phyloP scores from a whole-genome alignment of 805 yeast species.

The Lachancea sp. region DNA sequence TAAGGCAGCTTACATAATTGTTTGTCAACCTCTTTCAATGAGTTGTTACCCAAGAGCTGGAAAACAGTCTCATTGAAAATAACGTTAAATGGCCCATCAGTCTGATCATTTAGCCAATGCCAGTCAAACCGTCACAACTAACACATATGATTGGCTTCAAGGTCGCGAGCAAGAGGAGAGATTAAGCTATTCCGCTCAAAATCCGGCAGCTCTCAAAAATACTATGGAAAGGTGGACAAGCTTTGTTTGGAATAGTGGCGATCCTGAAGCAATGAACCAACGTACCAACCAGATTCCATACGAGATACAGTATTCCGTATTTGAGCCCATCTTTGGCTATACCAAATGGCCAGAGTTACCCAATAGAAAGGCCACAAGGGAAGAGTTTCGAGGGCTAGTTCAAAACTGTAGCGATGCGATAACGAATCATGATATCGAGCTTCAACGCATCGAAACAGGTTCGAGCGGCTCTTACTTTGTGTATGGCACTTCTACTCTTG shows the following conservation, averaged over 20 bases:
- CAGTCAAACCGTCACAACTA: conserved; percentile 15
- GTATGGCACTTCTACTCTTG: conserved; percentile 24
- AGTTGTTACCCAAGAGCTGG: background rate
- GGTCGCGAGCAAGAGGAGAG: conserved; percentile 16
- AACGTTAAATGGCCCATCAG: conserved; percentile 6
- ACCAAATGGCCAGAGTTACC: conserved; percentile 16
- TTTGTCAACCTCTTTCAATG: too few relatives aligned
- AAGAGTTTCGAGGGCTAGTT: conserved; percentile 29
- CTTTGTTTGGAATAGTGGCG: conserved; percentile 6
- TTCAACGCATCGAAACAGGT: conserved; percentile 54
- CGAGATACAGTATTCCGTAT: conserved; percentile 52
- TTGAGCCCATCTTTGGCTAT: conserved; percentile 36
- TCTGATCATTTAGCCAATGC: conserved; percentile 6
- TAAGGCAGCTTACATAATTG: too few relatives aligned
- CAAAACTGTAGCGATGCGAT: conserved; percentile 42
- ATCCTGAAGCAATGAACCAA: conserved; percentile 7
- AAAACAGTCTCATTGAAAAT: background rate
- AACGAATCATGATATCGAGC: conserved; percentile 38
- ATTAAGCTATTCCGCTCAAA: conserved; percentile 5
- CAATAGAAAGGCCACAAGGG: conserved; percentile 31
- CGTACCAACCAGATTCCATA: conserved; percentile 17
- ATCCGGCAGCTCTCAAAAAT: conserved; percentile 6
- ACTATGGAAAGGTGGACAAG: conserved; percentile 9
- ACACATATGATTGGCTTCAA: conserved; percentile 21
- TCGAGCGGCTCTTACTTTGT: conserved; percentile 69